phyloP scores from a whole-genome alignment of 2,329 filamentous ascomycete genomes.

The Hymenoscyphus repandus region DNA sequence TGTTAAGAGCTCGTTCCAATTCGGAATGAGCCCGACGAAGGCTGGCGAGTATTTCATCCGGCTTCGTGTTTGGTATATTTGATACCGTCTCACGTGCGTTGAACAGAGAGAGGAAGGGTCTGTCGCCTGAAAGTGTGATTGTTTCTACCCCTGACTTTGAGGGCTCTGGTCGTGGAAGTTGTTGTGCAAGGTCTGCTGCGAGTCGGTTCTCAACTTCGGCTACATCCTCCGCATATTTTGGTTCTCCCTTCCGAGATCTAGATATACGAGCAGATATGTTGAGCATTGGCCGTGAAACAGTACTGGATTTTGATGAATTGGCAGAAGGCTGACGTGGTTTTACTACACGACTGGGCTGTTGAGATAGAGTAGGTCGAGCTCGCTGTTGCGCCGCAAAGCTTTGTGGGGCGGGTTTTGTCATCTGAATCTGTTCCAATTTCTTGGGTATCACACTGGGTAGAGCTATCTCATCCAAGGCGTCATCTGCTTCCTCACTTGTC shows the following conservation, averaged over 20 bases:
- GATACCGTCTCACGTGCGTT: constrained; percentile 47
- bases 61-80: constrained; percentile 47
- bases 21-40: constrained; percentile 53
- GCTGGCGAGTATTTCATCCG: constrained; percentile 52
- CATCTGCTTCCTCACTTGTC: constrained; percentile 11
- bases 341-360: constrained; percentile 12
- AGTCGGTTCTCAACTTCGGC: constrained; percentile 28
- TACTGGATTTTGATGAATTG: constrained; percentile 1
- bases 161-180: constrained; percentile 20
- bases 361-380: constrained; percentile 46
- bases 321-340: constrained; percentile 17
- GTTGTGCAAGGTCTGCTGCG: constrained; percentile 26
- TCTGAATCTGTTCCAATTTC: constrained; percentile 22
- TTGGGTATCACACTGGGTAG: not conserved
- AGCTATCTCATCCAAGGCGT: constrained; percentile 12
- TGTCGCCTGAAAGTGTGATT: constrained; percentile 37
- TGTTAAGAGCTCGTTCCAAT: constrained; percentile 57
- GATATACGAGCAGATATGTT: constrained; percentile 8
- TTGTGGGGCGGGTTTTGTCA: constrained; percentile 48
- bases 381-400: constrained; percentile 64
- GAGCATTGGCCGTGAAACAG: constrained; percentile 15
- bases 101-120: constrained; percentile 40
- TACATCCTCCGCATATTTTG: constrained; percentile 16
- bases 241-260: constrained; percentile 14
- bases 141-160: constrained; percentile 21